Conservation (phyloP, 805 yeast genomes). For the Candida nemodendra region DNA sequence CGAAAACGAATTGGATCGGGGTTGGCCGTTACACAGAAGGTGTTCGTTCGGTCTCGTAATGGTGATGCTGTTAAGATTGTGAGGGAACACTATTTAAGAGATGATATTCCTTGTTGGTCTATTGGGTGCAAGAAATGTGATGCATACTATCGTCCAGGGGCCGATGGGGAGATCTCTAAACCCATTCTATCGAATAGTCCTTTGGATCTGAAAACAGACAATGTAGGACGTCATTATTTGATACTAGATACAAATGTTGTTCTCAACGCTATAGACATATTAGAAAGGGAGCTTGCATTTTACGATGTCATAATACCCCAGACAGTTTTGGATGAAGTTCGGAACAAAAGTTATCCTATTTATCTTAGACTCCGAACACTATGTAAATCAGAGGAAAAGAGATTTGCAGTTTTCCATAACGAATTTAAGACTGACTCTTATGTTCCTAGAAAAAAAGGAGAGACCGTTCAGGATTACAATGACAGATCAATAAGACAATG, state of each 20-base stretch:
- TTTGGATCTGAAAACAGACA: conserved; percentile 36
- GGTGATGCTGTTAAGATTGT: conserved; percentile 91
- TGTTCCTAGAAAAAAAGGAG: conserved; percentile 59
- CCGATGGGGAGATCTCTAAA: conserved; percentile 62
- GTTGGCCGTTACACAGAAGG: conserved; percentile 75
- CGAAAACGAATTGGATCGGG: conserved; percentile 51
- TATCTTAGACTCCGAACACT: conserved; percentile 80
- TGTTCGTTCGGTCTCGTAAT: conserved; percentile 84
- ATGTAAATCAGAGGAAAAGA: conserved; percentile 70
- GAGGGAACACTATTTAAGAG: conserved; percentile 89
- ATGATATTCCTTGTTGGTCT: conserved; percentile 90
- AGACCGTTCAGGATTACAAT: conserved; percentile 83
- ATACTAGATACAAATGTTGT: conserved; percentile 88
- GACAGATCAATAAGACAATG: conserved; percentile 85
- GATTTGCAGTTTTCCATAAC: conserved; percentile 90
- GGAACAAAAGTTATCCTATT: conserved; percentile 82
- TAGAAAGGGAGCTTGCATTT: conserved; percentile 75
- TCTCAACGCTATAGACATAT: conserved; percentile 81
- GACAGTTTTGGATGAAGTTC: conserved; percentile 89
- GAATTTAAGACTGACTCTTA: conserved; percentile 79
- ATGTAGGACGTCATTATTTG: conserved; percentile 71
- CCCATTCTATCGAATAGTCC: conserved; percentile 71
- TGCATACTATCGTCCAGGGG: conserved; percentile 53
- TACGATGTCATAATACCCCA: conserved; percentile 94
- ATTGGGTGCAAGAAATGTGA: conserved; percentile 64